A percentile compares a stretch with the other conserved stretches of the same genome.
These are phyloP conservation scores for Roridomyces roridus DNA, from an alignment of 768 basidiomycete genomes.

Conservation along the genomic window DNA sequence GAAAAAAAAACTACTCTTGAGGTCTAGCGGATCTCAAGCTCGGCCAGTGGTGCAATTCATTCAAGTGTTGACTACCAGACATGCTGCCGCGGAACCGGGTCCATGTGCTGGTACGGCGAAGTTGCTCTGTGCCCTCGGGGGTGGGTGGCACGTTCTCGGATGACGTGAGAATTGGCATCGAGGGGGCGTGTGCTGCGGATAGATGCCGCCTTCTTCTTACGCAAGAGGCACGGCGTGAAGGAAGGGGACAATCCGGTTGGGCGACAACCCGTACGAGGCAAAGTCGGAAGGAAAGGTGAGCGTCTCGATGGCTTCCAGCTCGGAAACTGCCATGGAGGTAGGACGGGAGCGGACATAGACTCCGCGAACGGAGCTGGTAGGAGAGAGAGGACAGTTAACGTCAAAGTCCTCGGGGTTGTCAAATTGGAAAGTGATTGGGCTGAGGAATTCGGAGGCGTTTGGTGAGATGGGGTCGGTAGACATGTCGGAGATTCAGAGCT, in stretches of 20 bases:
- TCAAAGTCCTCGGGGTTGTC: conserved; percentile 1
- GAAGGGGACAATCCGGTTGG: background rate
- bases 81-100: conserved; percentile 2
- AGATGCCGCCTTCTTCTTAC: too few species aligned
- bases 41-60: too few species aligned
- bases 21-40: too few species aligned
- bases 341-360: conserved; percentile 17
- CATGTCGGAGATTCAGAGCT: too few species aligned
- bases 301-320: background rate
- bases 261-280: conserved; percentile 7
- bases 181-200: background rate
- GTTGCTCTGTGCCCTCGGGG: too few species aligned
- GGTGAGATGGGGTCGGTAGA: too few species aligned
- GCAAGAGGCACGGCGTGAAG: background rate
- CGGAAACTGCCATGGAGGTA: background rate
- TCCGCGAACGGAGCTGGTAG: conserved; percentile 11
- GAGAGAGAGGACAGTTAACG: conserved; percentile 10
- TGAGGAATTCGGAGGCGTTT: background rate
- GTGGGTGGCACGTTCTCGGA: background rate
- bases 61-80: too few species aligned
- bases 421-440: conserved; percentile 11
- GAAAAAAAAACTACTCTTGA: too few species aligned
- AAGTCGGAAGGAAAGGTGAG: background rate
- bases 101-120: conserved; percentile 7
- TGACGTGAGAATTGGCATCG: too few species aligned